Evolutionary conservation across 2,329 filamentous ascomycete species (phyloP).

Genomic region (Epicoccum sorghinum): DNA sequence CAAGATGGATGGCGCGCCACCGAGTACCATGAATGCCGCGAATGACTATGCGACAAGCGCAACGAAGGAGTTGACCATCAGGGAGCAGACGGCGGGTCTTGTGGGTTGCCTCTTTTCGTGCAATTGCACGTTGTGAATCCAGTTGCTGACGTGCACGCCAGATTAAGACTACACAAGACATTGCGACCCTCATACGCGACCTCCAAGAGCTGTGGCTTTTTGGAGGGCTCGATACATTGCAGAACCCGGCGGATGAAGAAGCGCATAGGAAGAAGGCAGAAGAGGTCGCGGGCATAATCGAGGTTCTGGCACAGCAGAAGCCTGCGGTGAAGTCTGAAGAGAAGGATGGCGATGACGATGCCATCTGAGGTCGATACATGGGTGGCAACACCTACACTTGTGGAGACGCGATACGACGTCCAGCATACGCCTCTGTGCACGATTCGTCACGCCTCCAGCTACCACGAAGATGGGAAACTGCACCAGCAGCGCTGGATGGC

Average conservation of each 20-base stretch:
- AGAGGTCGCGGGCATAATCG: slow-evolving; percentile 23
- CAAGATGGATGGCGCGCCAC: slow-evolving; percentile 55
- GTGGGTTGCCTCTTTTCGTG: slow-evolving; percentile 44
- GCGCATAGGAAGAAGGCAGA: slow-evolving; percentile 20
- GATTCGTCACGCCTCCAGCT: no score
- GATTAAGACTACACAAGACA: slow-evolving; percentile 67
- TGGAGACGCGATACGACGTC: no score
- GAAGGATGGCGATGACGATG: neutral
- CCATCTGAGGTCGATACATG: neutral
- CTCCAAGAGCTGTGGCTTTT: slow-evolving; percentile 73
- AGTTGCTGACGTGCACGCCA: slow-evolving; percentile 4
- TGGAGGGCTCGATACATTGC: slow-evolving; percentile 65
- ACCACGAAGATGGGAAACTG: no score
- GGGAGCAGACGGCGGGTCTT: slow-evolving; percentile 64
- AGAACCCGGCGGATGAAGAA: slow-evolving; percentile 36
- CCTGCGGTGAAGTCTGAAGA: neutral
- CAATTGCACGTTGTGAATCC: neutral
- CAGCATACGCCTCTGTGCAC: neutral
- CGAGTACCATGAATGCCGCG: slow-evolving; percentile 34
- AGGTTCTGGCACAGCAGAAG: slow-evolving; percentile 21
- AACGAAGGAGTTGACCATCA: slow-evolving; percentile 63
- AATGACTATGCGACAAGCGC: slow-evolving; percentile 62
- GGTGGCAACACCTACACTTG: neutral
- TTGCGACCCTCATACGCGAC: slow-evolving; percentile 64
- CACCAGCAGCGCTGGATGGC: no score